Percentiles rank a stretch among this genome's conserved stretches.
These are phyloP conservation scores for Lonicera japonica DNA, from an alignment of 129 eudicot genomes.

Conservation along the genomic window DNA sequence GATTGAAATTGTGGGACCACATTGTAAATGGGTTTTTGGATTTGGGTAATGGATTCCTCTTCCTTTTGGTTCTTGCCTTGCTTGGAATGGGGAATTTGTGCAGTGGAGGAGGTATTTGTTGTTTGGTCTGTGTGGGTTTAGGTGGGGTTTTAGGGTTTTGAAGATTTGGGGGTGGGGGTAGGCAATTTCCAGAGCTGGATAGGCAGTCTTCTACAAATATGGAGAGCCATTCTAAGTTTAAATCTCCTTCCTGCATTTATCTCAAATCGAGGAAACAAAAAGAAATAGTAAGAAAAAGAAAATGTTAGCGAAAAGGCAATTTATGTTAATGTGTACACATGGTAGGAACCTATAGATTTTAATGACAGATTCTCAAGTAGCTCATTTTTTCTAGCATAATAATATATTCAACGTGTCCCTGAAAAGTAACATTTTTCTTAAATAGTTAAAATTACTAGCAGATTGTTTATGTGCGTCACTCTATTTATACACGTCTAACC, in stretches of 20 bases:
- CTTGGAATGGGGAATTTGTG: constrained; percentile 34
- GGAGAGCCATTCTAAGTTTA: constrained; percentile 55
- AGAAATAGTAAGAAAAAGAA: not conserved
- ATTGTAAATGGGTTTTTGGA: not conserved
- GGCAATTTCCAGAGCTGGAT: constrained; percentile 33
- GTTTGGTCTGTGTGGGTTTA: not conserved
- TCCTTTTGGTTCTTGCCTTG: constrained; percentile 40
- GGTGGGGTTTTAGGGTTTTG: constrained; percentile 7
- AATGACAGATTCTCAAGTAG: no score
- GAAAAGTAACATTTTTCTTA: no score
- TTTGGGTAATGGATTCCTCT: constrained; percentile 17
- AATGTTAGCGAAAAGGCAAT: not conserved
- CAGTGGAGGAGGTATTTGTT: not conserved
- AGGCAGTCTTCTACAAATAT: constrained; percentile 56
- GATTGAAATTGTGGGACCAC: constrained; percentile 17
- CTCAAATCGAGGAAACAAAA: not conserved
- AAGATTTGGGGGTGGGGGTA: constrained; percentile 10
- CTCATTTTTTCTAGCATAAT: no score
- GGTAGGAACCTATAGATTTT: no score
- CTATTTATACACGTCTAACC: no score
- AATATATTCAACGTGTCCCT: no score
- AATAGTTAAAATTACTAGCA: no score
- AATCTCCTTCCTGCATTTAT: constrained; percentile 38
- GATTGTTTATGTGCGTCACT: no score
- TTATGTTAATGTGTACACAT: no score